These are phyloP conservation scores for Cladosporium austrohemisphaericum DNA, from an alignment of 2,329 filamentous ascomycete genomes.

Conservation along the genomic window DNA sequence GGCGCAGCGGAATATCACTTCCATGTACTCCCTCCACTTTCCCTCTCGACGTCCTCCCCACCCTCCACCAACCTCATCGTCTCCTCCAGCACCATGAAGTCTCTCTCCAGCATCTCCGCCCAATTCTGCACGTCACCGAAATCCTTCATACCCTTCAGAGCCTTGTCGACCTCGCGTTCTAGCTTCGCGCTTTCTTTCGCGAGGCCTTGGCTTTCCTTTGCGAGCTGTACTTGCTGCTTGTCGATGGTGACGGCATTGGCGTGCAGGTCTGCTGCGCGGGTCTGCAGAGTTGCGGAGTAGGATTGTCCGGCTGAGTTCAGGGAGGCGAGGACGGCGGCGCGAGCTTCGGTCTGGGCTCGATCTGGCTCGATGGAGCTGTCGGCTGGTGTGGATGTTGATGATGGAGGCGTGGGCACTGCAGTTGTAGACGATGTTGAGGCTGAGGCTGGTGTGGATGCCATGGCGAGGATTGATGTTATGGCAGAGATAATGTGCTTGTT, in stretches of 20 bases:
- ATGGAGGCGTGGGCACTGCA: constrained; percentile 4
- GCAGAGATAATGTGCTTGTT: too few species aligned
- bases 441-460: constrained; percentile 15
- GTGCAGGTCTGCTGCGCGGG: constrained; percentile 67
- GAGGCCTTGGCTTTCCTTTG: constrained; percentile 51
- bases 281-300: constrained; percentile 64
- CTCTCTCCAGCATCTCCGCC: constrained; percentile 69
- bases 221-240: constrained; percentile 56
- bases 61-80: constrained; percentile 35
- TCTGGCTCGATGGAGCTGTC: constrained; percentile 15
- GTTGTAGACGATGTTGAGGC: constrained; percentile 17
- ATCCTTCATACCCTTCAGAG: constrained; percentile 67
- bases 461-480: neutral
- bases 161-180: constrained; percentile 59
- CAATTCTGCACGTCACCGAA: constrained; percentile 81
- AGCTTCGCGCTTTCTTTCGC: constrained; percentile 63
- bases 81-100: constrained; percentile 36
- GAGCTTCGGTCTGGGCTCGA: constrained; percentile 45
- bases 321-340: constrained; percentile 49
- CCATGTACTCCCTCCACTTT: constrained; percentile 31
- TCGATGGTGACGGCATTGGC: constrained; percentile 62
- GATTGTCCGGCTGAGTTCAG: constrained; percentile 60
- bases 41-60: constrained; percentile 25
- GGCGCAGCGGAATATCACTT: neutral
- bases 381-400: constrained; percentile 2